phyloP scores from a whole-genome alignment of 495 filamentous ascomycete species.

The Astrocystis sublimbata region DNA sequence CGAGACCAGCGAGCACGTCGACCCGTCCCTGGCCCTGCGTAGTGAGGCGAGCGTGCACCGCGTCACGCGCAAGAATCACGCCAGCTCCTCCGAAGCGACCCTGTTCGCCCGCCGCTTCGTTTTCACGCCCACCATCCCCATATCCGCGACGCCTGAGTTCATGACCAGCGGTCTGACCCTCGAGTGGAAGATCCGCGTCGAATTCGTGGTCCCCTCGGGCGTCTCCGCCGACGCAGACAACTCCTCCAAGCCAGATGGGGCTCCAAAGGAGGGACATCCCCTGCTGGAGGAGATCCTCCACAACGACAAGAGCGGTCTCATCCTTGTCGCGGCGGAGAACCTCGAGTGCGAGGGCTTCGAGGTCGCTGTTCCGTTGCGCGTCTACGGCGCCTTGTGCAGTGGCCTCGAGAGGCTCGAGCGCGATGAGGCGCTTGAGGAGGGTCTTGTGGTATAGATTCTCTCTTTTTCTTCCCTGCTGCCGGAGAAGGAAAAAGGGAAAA shows the following conservation, averaged over 20 bases:
- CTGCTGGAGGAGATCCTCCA: constrained; percentile 62
- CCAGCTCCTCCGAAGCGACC: constrained; percentile 73
- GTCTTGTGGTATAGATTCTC: constrained; percentile 46
- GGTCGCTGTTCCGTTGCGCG: constrained; percentile 75
- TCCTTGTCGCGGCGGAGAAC: constrained; percentile 71
- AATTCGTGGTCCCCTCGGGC: constrained; percentile 71
- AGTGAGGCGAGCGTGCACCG: constrained; percentile 80
- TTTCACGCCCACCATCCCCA: constrained; percentile 79
- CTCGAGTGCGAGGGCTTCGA: constrained; percentile 87
- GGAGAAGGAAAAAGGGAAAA: neutral
- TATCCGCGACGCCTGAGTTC: constrained; percentile 80
- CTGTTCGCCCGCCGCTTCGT: constrained; percentile 75
- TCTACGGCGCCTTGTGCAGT: constrained; percentile 69
- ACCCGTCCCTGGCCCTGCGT: constrained; percentile 76
- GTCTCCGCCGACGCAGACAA: constrained; percentile 3
- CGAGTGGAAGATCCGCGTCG: constrained; percentile 83
- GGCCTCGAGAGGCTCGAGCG: constrained; percentile 49
- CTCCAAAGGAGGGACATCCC: constrained; percentile 29
- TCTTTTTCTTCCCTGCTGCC: neutral
- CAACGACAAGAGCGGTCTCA: constrained; percentile 69
- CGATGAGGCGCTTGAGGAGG: constrained; percentile 48
- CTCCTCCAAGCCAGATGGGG: neutral
- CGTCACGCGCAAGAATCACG: constrained; percentile 79
- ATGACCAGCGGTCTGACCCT: constrained; percentile 81
- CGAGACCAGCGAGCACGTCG: constrained; percentile 78